phyloP scores from a whole-genome alignment of 1,139 yeast species.

The Saccharomyces hybrid region DNA sequence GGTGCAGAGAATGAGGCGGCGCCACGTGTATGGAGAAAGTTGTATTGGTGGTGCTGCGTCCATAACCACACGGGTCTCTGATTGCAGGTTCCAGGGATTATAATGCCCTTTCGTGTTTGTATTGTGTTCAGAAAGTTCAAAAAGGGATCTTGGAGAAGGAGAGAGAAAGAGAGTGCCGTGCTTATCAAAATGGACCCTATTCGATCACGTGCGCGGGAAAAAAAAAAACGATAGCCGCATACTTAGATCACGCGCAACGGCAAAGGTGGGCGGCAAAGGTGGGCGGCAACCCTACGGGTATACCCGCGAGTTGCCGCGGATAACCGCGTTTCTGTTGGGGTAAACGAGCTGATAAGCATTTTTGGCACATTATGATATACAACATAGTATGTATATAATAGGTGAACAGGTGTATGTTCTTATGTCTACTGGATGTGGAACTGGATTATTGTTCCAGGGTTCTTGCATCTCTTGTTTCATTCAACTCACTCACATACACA shows the following conservation, averaged over 20 bases:
- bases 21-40: background rate
- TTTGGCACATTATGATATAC: no score
- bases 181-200: background rate
- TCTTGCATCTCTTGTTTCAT: no score
- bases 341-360: no score
- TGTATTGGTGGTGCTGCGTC: background rate
- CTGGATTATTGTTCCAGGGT: no score
- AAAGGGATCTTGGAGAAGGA: background rate
- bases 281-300: background rate
- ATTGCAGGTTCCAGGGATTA: no score
- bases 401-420: no score
- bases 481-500: no score
- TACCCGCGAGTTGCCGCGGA: background rate
- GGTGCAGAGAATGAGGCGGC: background rate
- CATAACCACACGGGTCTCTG: no score
- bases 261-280: background rate
- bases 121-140: background rate
- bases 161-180: background rate
- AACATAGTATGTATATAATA: no score
- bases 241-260: no score
- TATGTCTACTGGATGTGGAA: no score
- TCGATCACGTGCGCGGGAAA: background rate
- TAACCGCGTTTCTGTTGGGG: no score
- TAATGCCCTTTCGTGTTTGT: background rate
- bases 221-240: background rate